Base-by-base conservation (phyloP, 2,329 filamentous ascomycete genomes). In the Calonectria ilicicola region DNA sequence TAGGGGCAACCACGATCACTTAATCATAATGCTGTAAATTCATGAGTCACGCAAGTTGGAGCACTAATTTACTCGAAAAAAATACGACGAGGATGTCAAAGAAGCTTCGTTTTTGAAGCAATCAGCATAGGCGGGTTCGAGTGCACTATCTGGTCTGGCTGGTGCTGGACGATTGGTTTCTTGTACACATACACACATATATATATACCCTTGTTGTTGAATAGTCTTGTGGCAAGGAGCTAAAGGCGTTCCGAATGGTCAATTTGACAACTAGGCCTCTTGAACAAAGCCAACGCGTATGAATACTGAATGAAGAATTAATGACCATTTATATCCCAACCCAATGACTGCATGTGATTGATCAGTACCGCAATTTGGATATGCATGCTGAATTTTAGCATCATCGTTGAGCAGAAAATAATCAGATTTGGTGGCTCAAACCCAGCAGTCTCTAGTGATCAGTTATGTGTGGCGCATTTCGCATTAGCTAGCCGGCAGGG, bases 181-280 rank as follows among this genome's bases (percentile, higher is more conserved):
- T 73, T 73, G 73, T 75, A 73, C 76, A 79, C 80, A 80, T 76
- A 35, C 12, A 8, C 78, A n/a, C n/a, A n/a, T n/a, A 73, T 77
- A 79, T 80, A 80, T 76, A 35, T 35, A 8, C 78, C 78, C 72
- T 72, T 73, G 58, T 68, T 73, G 69, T 68, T 68, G 64, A 65
- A 67, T 71, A 73, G 69, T 72, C 74, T 72, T 68, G 66, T 69
- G 67, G 66, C 72, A 56, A 66, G 72, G 58, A 68, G 74, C 72
- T 65, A 68, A 67, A 60, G 78, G 77, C 76, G 77, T 79, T 79
- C 73, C 67, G 38, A 27, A 63, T 29, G 40, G 58, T 26, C 29
- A 63, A 63, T 58, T 12, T 40, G 32, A 17, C 35, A 40, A 27
- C 3, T 35, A 14, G 14, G 53, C 10, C 53, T 27, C 21, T 26